Percentiles rank a stretch among this genome's conserved stretches.
Evolutionary conservation across 345 rosid species (phyloP).

Genomic region (Clarkia xantiana): DNA sequence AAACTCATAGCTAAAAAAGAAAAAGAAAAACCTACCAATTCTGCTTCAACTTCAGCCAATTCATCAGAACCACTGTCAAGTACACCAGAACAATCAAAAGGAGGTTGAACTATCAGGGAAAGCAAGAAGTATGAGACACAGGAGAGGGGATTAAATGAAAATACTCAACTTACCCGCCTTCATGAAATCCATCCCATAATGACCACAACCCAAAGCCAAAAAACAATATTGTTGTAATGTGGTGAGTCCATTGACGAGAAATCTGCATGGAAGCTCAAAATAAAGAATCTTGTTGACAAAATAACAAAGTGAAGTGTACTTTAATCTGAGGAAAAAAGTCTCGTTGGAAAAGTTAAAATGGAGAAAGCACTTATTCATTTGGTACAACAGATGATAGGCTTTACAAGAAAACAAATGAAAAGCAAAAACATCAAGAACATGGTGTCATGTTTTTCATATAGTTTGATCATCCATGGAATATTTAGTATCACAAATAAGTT

Average conservation of each 20-base stretch:
- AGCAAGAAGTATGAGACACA: background rate
- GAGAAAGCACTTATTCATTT: no score
- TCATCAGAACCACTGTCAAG: slow-evolving; percentile 54
- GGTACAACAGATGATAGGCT: no score
- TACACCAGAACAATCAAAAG: background rate
- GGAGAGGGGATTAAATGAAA: background rate
- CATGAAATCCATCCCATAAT: slow-evolving; percentile 69
- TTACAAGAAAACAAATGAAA: no score
- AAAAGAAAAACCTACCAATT: slow-evolving; percentile 43
- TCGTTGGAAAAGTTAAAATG: no score
- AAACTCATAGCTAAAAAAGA: slow-evolving; percentile 1
- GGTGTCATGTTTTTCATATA: no score
- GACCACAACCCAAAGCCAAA: slow-evolving; percentile 82
- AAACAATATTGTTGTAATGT: slow-evolving; percentile 65
- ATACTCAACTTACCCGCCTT: slow-evolving; percentile 36
- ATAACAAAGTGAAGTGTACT: no score
- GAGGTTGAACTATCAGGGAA: background rate
- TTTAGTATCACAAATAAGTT: no score
- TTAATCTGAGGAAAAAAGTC: no score
- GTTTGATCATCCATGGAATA: no score
- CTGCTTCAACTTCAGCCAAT: slow-evolving; percentile 79
- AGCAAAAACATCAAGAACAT: no score
- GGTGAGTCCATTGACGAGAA: slow-evolving; percentile 87
- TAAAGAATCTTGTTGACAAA: no score
- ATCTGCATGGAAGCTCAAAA: slow-evolving; percentile 30